Base-by-base conservation (phyloP, 768 basidiomycete genomes). In the Lactarius sanguifluus region DNA sequence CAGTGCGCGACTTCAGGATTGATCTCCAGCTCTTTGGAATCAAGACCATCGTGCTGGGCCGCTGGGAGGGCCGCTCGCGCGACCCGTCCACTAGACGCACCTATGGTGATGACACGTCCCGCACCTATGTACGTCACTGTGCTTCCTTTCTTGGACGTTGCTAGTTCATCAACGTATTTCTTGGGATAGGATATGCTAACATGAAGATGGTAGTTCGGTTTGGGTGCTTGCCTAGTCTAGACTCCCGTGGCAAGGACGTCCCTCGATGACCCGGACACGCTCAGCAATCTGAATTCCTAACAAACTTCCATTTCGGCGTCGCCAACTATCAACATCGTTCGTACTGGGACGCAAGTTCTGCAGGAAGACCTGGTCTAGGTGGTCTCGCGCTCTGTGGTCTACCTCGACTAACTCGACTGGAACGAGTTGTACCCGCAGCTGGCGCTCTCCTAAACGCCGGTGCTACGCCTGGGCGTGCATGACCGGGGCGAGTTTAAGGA, bases 361-460 rank as follows among this genome's bases (percentile, higher is more conserved):
- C 71, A 71, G 41, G 61, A 62, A 5, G n/a, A 57, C 41, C 57
- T 69, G 62, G 68, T 79, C 62, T 79, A 79, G 58, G 66, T 81
- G 52, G 73, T 74, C 47, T 80, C 81, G 50, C 64, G 72, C 23
- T 69, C 73, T 23, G 16, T 34, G 38, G 52, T 55, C 15, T 67
- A 43, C 59, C 54, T 74, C 25, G 70, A 74, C 1, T 34, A 54
- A 5, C 77, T 78, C 65, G 78, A 87, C 71, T 90, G 88, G 88
- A 77, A 71, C 32, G 86, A 89, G 15, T 76, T 78, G 1, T 90
- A 85, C 73, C 84, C 86, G 0, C 89, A 91, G 72, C 75, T 91
- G 15, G 87, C 82, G 72, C 81, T 92, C 62, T 89, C 90, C 7
- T 86, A 87, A 72, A 91, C 87, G 0, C 76, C 81, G 2, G 81